Base-by-base conservation (phyloP, 1,284 basidiomycete genomes). In the Xerocomus amazonicus region DNA sequence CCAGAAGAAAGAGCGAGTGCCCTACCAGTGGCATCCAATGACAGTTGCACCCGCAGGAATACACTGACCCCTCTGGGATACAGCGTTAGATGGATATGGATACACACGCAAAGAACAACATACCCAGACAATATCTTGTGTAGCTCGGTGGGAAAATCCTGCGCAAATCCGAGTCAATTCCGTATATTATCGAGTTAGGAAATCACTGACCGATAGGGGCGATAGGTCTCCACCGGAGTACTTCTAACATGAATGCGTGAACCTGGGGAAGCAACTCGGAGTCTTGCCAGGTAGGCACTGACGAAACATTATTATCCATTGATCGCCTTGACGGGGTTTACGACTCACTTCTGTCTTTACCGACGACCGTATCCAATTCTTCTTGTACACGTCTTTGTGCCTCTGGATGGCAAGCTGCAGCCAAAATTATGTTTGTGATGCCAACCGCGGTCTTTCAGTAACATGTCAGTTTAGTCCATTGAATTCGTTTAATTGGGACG, bases 181-280 rank as follows among this genome's bases (percentile, higher is more conserved):
- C 26, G 12, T 23, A 3, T 36, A 2, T 26, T 19, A n/a, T 12
- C 12, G 3, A 4, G n/a, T 6, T 19, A 26, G 6, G 32, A 27
- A 23, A 48, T 37, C 28, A 35, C 27, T 31, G 40, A 73, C 77
- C 78, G 29, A 74, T 73, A 1, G 76, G 75, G 3, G 68, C 74
- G 7, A 82, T 76, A 28, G 83, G 83, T 48, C 81, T 67, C 84
- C 84, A 87, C 13, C 84, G 70, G 50, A 79, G 80, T 0, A 73
- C 68, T 61, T 87, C 84, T 40, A 77, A 57, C 12, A 81, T 72
- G 60, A 82, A 87, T 0, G 84, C 84, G 45, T 75, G 74, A 3
- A 81, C 72, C 54, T 79, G 75, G 2, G 79, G 76, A 3, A 86
- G 70, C 27, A 58, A 59, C 1, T 74, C 67, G 46, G 71, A 66